Conservation (phyloP, 2,329 filamentous ascomycete genomes). For the Talaromyces pinophilus region DNA sequence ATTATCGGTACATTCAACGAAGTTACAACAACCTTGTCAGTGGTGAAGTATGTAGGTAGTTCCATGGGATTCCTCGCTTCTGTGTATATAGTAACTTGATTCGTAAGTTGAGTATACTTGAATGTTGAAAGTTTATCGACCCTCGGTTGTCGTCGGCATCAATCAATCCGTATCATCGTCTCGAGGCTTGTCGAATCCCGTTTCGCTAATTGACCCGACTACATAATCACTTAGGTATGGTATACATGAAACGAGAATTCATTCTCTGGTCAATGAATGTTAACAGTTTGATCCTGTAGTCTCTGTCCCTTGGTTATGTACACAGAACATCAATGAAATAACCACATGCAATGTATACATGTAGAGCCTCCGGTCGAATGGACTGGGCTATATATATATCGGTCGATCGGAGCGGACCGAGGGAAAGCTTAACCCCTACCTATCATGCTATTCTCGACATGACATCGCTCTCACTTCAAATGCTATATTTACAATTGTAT, state of each 20-base stretch:
- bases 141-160: conserved; percentile 5
- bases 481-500: not conserved
- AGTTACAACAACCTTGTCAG: not conserved
- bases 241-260: not conserved
- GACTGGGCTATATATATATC: not conserved
- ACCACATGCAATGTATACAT: too few relatives aligned
- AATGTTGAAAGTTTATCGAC: not conserved
- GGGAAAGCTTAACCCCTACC: not conserved
- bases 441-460: not conserved
- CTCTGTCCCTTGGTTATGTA: not conserved
- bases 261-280: not conserved
- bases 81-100: not conserved
- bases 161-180: not conserved
- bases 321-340: too few relatives aligned
- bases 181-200: not conserved
- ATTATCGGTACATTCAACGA: not conserved
- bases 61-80: not conserved
- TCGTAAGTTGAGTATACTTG: not conserved
- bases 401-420: conserved; percentile 3
- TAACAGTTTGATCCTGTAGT: not conserved
- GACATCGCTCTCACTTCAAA: not conserved
- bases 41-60: not conserved
- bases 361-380: not conserved
- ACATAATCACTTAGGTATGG: not conserved
- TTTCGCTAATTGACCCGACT: not conserved